phyloP scores from a whole-genome alignment of 2,329 filamentous ascomycete genomes.

The Xylaria multiplex region DNA sequence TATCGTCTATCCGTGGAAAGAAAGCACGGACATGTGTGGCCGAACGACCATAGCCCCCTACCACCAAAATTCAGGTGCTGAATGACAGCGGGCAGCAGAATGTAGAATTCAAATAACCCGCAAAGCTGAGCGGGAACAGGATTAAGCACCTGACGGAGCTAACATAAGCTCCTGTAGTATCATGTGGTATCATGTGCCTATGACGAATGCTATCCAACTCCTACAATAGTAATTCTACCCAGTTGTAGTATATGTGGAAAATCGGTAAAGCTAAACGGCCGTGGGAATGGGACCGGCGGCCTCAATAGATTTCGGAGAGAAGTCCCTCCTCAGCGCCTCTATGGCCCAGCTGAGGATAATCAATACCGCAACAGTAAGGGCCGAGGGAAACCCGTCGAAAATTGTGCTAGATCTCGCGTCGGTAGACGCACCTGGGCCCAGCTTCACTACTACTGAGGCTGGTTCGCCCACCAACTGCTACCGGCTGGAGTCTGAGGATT shows the following conservation, averaged over 20 bases:
- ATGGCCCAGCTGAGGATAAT: conserved; percentile 34
- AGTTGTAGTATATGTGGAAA: conserved; percentile 6
- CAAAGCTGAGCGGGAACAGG: conserved; percentile 3
- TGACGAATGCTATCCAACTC: conserved; percentile 28
- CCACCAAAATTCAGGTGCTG: conserved; percentile 14
- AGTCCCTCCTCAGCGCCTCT: conserved; percentile 32
- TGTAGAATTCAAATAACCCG: conserved; percentile 8
- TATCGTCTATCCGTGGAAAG: conserved; percentile 2
- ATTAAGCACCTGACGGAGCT: conserved; percentile 9
- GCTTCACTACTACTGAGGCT: conserved; percentile 54
- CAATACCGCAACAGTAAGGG: conserved; percentile 20
- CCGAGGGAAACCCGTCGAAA: conserved; percentile 16
- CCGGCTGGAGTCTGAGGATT: conserved; percentile 71
- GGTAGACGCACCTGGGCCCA: conserved; percentile 3
- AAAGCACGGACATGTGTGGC: conserved; percentile 8
- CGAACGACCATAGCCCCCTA: conserved; percentile 5
- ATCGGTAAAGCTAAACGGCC: conserved; percentile 2
- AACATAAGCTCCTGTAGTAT: conserved; percentile 25
- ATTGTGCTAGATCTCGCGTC: conserved; percentile 5
- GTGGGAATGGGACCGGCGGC: conserved; percentile 6
- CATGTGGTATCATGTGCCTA: conserved; percentile 30
- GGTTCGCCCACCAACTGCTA: conserved; percentile 64
- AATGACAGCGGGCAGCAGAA: neutral
- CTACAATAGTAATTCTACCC: conserved; percentile 20
- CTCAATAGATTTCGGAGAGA: conserved; percentile 26